Evolutionary conservation across 2,329 filamentous ascomycete species (phyloP).

Genomic region (Hypocrella siamensis): DNA sequence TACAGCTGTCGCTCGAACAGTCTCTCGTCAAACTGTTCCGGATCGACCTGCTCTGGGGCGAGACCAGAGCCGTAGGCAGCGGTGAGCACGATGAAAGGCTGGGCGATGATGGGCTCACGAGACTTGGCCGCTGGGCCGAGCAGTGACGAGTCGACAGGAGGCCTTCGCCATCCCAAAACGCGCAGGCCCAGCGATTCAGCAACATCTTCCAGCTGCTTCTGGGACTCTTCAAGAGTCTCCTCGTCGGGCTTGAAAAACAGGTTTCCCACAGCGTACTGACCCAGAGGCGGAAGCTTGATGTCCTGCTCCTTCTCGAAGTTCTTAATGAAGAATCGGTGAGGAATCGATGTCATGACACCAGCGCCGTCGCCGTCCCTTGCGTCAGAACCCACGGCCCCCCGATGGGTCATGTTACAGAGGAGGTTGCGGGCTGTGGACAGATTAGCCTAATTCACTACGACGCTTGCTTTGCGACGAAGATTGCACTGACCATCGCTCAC

Average conservation of each 20-base stretch:
- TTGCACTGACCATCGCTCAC: slow-evolving; percentile 75
- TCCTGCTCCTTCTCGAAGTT: slow-evolving; percentile 89
- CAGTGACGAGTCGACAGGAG: slow-evolving; percentile 82
- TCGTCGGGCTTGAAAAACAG: slow-evolving; percentile 97
- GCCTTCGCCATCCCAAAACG: slow-evolving; percentile 90
- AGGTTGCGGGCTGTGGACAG: slow-evolving; percentile 37
- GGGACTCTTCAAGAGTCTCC: slow-evolving; percentile 78
- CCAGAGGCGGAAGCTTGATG: slow-evolving; percentile 70
- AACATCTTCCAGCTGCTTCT: slow-evolving; percentile 85
- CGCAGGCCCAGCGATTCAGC: slow-evolving; percentile 76
- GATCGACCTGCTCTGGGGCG: slow-evolving; percentile 63
- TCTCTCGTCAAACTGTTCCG: slow-evolving; percentile 66
- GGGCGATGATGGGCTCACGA: slow-evolving; percentile 85
- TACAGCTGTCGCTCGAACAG: slow-evolving; percentile 89
- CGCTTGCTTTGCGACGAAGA: not conserved
- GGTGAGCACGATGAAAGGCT: slow-evolving; percentile 84
- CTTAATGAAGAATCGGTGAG: slow-evolving; percentile 96
- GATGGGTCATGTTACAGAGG: slow-evolving; percentile 99
- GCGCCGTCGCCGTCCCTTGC: slow-evolving; percentile 95
- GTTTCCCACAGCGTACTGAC: slow-evolving; percentile 94
- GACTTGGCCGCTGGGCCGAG: slow-evolving; percentile 86
- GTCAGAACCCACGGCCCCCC: slow-evolving; percentile 94
- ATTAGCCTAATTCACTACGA: slow-evolving; percentile 1
- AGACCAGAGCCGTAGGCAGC: slow-evolving; percentile 72
- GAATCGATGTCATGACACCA: slow-evolving; percentile 98